Evolutionary conservation across 75 land plant species (phyloP), one percentile per base, ranked within the genome.

Genomic region (Selaginella tamariscina): DNA sequence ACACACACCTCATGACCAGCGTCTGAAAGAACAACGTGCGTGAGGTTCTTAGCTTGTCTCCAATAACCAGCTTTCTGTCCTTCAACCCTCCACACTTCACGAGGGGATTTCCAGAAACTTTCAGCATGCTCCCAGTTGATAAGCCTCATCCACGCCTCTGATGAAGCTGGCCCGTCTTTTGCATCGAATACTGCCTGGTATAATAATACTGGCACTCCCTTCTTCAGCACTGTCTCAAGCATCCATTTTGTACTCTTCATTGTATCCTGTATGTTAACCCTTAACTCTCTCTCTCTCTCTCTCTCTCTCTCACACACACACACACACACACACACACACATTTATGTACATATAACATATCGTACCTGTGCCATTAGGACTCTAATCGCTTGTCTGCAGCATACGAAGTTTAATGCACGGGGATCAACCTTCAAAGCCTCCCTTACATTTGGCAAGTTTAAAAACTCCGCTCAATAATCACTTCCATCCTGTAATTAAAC

Each of bases 171-270:
- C 0, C 80, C 80, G 70, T 78, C 80, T 55, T 75, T 70, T 68
- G 66, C 78, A 74, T 78, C 80, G 56, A 74, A 78, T 2, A 75
- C 44, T n/a, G 78, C 80, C 66, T 78, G 78, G 65, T 78, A 78
- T 0, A 78, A 65, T 11, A 78, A 32, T 32, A 78, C 70, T 30
- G 80, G 78, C 30, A 70, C 56, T 1, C 78, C 78, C 28, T 56
- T 66, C 55, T 62, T 69, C 9, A 78, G 33, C 13, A 70, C 66
- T 26, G 78, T 71, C 32, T 78, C 80, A 39, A 78, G 77, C 78
- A 65, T 75, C 73, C 73, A 74, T 68, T 78, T 78, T 31, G 64
- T 55, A 54, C 73, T 75, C 65, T 78, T 78, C 80, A 74, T 78
- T 2, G 68, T 75, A 55, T 78, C 78, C 80, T 75, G 24, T 55